Conservation (phyloP, 345 rosid species). For the Firmiana major region DNA sequence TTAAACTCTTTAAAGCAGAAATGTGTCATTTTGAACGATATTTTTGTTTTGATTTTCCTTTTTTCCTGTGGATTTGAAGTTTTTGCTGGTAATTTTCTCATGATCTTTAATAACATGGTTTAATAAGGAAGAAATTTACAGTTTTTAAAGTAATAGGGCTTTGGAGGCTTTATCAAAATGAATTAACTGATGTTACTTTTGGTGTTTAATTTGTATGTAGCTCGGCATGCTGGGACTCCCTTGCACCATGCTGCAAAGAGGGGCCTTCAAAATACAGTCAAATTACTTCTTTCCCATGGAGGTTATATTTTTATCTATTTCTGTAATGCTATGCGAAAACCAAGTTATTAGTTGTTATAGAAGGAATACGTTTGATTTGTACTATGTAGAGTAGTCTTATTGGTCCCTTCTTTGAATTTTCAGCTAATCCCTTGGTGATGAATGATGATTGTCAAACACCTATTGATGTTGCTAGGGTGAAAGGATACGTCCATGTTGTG, state of each 20-base stretch:
- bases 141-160: neutral
- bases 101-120: neutral
- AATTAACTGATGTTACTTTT: neutral
- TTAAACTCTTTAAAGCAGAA: neutral
- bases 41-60: neutral
- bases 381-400: neutral
- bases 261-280: constrained; percentile 74
- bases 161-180: constrained; percentile 6
- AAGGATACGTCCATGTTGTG: constrained; percentile 66
- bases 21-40: neutral
- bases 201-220: constrained; percentile 31
- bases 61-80: neutral
- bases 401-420: constrained; percentile 11
- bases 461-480: constrained; percentile 82
- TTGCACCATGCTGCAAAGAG: constrained; percentile 96
- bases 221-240: constrained; percentile 87
- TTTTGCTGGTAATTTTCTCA: neutral
- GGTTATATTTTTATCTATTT: constrained; percentile 38
- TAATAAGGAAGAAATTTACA: neutral
- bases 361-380: neutral
- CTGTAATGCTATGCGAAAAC: neutral
- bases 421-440: constrained; percentile 77
- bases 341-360: neutral
- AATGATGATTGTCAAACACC: constrained; percentile 95
- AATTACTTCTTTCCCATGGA: constrained; percentile 76